A percentile compares a stretch with the other conserved stretches of the same genome.
Evolutionary conservation across 768 basidiomycete genomes (phyloP).

Genomic region (Collybia mongolica): DNA sequence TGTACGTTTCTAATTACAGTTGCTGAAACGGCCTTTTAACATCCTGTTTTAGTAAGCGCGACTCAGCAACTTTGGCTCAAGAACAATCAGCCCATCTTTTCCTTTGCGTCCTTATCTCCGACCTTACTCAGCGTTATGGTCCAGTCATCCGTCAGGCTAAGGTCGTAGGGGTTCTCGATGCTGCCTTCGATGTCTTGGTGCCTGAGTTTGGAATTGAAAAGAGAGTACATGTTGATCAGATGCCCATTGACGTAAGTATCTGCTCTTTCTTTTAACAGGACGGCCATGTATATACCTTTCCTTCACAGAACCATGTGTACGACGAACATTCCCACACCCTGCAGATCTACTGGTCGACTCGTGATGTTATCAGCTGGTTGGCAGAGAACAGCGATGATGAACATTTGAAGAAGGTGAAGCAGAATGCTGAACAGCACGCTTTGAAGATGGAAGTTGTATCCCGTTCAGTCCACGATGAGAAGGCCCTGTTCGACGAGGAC

Average conservation of each 20-base stretch:
- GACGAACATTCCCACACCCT: conserved; percentile 93
- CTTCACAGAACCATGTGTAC: conserved; percentile 82
- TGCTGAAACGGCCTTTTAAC: conserved; percentile 3
- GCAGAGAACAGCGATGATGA: conserved; percentile 96
- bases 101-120: conserved; percentile 91
- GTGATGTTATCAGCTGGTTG: conserved; percentile 93
- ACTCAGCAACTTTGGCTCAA: conserved; percentile 88
- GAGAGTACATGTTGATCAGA: conserved; percentile 97
- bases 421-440: conserved; percentile 88
- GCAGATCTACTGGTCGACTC: conserved; percentile 94
- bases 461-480: conserved; percentile 83
- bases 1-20: conserved; percentile 47
- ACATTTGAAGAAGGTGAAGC: conserved; percentile 91
- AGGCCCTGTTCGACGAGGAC: conserved; percentile 86
- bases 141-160: conserved; percentile 95
- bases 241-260: conserved; percentile 88
- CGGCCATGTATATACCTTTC: conserved; percentile 15
- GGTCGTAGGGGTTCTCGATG: conserved; percentile 94
- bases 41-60: conserved; percentile 64
- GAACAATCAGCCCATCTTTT: conserved; percentile 96
- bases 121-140: conserved; percentile 92
- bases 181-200: conserved; percentile 94
- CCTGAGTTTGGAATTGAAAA: conserved; percentile 99
- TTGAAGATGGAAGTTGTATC: conserved; percentile 90
- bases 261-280: not conserved